Conservation (phyloP, 1,139 yeast genomes). For the Candida glucosophila region DNA sequence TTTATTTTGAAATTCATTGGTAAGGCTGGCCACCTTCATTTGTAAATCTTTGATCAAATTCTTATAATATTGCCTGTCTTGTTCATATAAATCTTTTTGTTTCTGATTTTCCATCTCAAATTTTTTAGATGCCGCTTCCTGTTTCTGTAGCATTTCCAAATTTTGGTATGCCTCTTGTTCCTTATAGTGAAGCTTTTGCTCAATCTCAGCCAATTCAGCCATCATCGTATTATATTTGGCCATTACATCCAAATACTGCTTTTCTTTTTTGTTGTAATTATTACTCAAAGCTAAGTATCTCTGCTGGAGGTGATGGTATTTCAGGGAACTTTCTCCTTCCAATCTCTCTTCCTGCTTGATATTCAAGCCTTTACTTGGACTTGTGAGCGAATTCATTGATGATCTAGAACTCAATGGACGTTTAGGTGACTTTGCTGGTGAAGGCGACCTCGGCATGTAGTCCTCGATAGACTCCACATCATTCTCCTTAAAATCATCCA, state of each 20-base stretch:
- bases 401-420: conserved; percentile 5
- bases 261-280: conserved; percentile 12
- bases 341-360: too few relatives aligned
- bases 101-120: conserved; percentile 15
- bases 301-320: conserved; percentile 5
- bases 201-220: conserved; percentile 15
- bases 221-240: conserved; percentile 13
- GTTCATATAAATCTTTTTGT: conserved; percentile 19
- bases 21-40: conserved; percentile 17
- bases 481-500: conserved; percentile 7
- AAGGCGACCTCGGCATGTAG: conserved; percentile 2
- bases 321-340: conserved; percentile 3
- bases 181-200: conserved; percentile 12
- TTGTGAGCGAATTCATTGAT: conserved; percentile 6
- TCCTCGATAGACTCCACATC: conserved; percentile 3
- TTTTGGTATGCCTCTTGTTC: conserved; percentile 14
- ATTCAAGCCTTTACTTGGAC: conserved; percentile 2
- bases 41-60: conserved; percentile 25
- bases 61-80: conserved; percentile 24
- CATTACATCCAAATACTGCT: conserved; percentile 21
- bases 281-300: conserved; percentile 5
- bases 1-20: conserved; percentile 13
- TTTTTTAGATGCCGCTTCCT: conserved; percentile 14
- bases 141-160: conserved; percentile 10
- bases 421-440: conserved; percentile 3